Evolutionary conservation across 805 yeast species (phyloP).

Genomic region (Yarrowia porcina): DNA sequence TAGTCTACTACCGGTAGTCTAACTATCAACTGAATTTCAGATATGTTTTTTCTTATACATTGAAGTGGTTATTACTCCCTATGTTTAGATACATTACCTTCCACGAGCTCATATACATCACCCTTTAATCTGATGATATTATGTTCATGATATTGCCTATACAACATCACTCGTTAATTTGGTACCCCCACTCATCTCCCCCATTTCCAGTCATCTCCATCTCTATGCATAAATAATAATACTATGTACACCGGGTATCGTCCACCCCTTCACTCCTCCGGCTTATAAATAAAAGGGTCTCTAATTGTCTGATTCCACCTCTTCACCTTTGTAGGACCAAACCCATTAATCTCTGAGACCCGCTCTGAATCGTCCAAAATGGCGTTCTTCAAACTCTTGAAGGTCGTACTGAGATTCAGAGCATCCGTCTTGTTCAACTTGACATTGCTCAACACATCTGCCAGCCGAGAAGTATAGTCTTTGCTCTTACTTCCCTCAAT

Average conservation of each 20-base stretch:
- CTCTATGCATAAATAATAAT: not conserved
- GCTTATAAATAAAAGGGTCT: conserved; percentile 17
- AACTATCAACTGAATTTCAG: too few relatives aligned
- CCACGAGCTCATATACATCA: too few relatives aligned
- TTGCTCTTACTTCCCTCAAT: conserved; percentile 33
- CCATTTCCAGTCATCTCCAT: too few relatives aligned
- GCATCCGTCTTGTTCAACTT: conserved; percentile 40
- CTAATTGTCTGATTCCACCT: not conserved
- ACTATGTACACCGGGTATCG: not conserved
- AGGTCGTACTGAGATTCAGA: conserved; percentile 33
- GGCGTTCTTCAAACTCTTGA: conserved; percentile 35
- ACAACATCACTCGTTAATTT: too few relatives aligned
- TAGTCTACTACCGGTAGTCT: too few relatives aligned
- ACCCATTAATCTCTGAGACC: conserved; percentile 1
- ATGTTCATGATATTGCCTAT: too few relatives aligned
- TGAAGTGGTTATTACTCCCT: too few relatives aligned
- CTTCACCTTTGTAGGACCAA: conserved; percentile 20
- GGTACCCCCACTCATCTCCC: too few relatives aligned
- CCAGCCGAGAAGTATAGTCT: conserved; percentile 36
- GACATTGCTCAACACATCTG: conserved; percentile 35
- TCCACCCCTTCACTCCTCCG: not conserved
- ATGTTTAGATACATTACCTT: too few relatives aligned
- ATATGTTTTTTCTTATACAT: too few relatives aligned
- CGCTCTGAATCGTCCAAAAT: conserved; percentile 16
- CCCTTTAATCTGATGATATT: too few relatives aligned